Evolutionary conservation across 164 flowering plant genomes (phyloP), one percentile per base, ranked within the genome.

Genomic region (Annona cherimola): DNA sequence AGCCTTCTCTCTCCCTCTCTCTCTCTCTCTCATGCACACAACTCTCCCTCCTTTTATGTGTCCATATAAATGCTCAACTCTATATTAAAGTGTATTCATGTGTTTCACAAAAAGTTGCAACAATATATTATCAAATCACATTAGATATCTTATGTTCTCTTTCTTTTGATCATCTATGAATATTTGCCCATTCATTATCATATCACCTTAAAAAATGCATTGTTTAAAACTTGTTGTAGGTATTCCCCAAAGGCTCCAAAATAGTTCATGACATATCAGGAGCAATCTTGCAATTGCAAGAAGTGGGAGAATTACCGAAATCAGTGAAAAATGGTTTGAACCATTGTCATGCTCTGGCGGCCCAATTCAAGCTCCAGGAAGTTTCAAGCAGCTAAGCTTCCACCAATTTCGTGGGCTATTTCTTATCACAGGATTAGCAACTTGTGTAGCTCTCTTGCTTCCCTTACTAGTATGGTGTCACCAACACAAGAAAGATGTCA

Each of bases 191-290:
- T n/a, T n/a, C n/a, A n/a, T n/a, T n/a, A n/a, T n/a, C n/a, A n/a
- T n/a, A n/a, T n/a, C n/a, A n/a, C n/a, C n/a, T n/a, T n/a, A n/a
- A n/a, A n/a, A n/a, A n/a, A n/a, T n/a, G n/a, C n/a, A n/a, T n/a
- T n/a, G n/a, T n/a, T n/a, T n/a, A n/a, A n/a, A n/a, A n/a, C n/a
- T n/a, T 35, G 19, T 26, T 9, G 42, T 63, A 71, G 75, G 75
- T 50, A 20, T 76, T 76, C 11, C 74, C 79, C 43, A 73, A 57
- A 67, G 69, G 71, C 1, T 74, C 76, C 18, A 76, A 74, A 4
- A 14, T 77, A n/a, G 76, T 74, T 11, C n/a, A 70, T 19, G 76
- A 77, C 44, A 19, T 74, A 61, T 74, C 76, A 1, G 70, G 68
- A 54, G 80, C 74, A 0, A 43, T 77, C 39, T 44, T 77, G 35